phyloP scores from a whole-genome alignment of 2,329 filamentous ascomycete species.

The Colletotrichum limetticola region DNA sequence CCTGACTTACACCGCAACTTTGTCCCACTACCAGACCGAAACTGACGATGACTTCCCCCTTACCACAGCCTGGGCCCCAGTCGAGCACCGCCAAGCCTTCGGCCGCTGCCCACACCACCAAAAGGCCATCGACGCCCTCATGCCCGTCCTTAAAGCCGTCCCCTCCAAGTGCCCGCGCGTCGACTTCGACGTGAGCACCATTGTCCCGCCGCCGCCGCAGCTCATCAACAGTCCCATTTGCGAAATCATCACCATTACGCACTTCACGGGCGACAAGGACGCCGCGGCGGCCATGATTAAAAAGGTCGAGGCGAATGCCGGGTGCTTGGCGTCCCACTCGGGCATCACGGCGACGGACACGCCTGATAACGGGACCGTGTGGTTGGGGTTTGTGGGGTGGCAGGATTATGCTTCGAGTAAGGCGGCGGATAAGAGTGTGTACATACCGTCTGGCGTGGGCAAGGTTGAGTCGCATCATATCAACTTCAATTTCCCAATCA shows the following conservation, averaged over 20 bases:
- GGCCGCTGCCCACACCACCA: constrained; percentile 21
- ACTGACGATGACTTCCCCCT: not conserved
- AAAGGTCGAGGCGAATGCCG: constrained; percentile 8
- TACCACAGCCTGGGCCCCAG: constrained; percentile 6
- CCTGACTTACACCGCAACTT: not conserved
- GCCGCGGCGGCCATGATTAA: constrained; percentile 12
- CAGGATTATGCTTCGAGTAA: constrained; percentile 25
- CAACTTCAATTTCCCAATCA: constrained; percentile 33
- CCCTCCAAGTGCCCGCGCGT: constrained; percentile 22
- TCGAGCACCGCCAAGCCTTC: constrained; percentile 17
- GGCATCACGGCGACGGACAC: constrained; percentile 2
- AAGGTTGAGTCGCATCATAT: constrained; percentile 23
- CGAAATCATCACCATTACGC: constrained; percentile 17
- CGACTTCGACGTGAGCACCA: constrained; percentile 9
- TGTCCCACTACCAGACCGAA: not conserved
- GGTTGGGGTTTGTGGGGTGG: constrained; percentile 25
- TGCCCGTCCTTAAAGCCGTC: constrained; percentile 7
- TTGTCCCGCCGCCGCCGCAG: constrained; percentile 21
- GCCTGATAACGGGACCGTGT: constrained; percentile 20
- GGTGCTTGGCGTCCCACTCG: constrained; percentile 18
- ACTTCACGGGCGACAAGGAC: constrained; percentile 16
- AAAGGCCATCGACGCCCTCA: constrained; percentile 22
- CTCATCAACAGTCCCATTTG: constrained; percentile 31
- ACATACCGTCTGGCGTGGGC: constrained; percentile 5
- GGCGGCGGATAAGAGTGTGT: constrained; percentile 18